Conservation (phyloP, 257 asterid genomes). For the Petrea volubilis region DNA sequence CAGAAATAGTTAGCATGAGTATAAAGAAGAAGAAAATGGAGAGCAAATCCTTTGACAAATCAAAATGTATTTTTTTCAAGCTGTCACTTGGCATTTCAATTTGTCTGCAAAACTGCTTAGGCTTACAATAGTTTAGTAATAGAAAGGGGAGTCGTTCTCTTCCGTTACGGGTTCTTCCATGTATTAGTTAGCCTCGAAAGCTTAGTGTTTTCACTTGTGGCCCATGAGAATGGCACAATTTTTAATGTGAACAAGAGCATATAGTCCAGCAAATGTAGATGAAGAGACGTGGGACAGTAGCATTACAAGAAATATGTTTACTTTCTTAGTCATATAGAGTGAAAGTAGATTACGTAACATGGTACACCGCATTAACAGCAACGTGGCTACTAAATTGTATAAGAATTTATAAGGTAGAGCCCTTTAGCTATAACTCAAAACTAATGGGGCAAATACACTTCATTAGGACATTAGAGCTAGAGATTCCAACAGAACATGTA, state of each 20-base stretch:
- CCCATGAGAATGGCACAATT: background rate
- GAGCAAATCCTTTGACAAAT: background rate
- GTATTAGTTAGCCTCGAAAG: background rate
- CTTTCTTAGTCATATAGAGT: background rate
- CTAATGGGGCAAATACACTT: background rate
- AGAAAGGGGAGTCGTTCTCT: background rate
- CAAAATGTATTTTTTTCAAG: background rate
- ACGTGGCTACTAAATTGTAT: background rate
- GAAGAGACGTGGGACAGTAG: background rate
- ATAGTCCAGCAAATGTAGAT: background rate
- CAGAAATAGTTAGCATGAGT: background rate
- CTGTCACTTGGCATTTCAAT: background rate
- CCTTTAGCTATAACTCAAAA: background rate
- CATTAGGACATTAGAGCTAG: background rate
- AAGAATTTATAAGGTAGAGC: background rate
- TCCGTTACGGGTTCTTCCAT: background rate
- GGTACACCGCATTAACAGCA: background rate
- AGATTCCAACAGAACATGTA: background rate
- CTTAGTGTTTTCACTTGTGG: background rate
- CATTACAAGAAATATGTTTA: background rate
- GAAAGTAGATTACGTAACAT: background rate
- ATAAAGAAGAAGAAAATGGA: background rate
- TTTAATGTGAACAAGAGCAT: background rate
- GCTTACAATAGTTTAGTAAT: background rate
- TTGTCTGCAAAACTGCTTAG: background rate